These are phyloP conservation scores for Ceratocystis cubensis DNA, from an alignment of 2,329 filamentous ascomycete genomes.

Conservation along the genomic window DNA sequence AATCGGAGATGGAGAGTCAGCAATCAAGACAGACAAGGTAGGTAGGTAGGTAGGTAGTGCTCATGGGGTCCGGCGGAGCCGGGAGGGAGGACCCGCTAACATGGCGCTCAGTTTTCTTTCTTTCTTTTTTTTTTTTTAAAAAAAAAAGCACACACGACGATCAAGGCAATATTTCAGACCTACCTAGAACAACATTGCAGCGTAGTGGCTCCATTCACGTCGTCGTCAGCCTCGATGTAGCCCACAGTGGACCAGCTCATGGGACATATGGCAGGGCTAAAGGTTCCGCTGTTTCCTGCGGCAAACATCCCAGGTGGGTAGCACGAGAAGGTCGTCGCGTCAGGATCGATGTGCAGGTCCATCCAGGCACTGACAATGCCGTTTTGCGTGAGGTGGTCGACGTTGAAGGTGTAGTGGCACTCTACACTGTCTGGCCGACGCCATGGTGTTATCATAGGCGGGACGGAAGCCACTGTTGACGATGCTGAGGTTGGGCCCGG, in stretches of 20 bases:
- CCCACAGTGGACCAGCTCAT: conserved; percentile 32
- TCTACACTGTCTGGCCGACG: conserved; percentile 26
- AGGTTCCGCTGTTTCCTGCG: conserved; percentile 30
- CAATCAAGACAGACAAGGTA: neutral
- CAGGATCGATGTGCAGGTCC: conserved; percentile 30
- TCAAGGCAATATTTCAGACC: conserved; percentile 21
- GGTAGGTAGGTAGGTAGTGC: neutral
- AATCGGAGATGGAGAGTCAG: neutral
- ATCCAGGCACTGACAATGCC: conserved; percentile 29
- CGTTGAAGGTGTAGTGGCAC: conserved; percentile 32
- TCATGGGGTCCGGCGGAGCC: neutral
- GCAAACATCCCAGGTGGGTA: conserved; percentile 33
- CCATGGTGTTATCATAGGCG: conserved; percentile 32
- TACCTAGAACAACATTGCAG: conserved; percentile 34
- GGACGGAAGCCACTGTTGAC: conserved; percentile 22
- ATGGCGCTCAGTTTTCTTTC: no score
- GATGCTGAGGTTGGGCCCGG: neutral
- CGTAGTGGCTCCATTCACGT: conserved; percentile 29
- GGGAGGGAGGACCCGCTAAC: neutral
- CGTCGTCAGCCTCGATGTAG: conserved; percentile 25
- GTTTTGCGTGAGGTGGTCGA: conserved; percentile 25
- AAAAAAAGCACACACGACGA: no score
- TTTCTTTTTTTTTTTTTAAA: no score
- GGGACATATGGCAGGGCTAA: conserved; percentile 32
- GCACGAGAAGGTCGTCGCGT: conserved; percentile 31